These are phyloP conservation scores for Begonia peltatifolia DNA, from an alignment of 306 rosid genomes.

Conservation along the genomic window DNA sequence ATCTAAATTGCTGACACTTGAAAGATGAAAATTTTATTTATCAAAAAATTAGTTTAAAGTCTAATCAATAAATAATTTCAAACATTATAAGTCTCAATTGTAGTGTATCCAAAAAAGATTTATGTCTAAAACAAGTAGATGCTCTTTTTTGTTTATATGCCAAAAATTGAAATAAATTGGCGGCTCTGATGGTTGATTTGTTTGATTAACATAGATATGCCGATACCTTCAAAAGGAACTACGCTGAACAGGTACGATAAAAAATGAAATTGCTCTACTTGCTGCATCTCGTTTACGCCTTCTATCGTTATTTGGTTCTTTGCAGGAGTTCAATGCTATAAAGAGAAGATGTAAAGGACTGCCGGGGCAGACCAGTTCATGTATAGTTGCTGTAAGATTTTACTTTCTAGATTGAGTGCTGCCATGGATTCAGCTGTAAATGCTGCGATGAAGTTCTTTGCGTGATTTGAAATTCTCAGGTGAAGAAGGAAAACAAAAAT, in stretches of 20 bases:
- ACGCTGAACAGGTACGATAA: slow-evolving; percentile 48
- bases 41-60: too few species aligned
- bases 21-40: too few species aligned
- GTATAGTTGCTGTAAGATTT: slow-evolving; percentile 59
- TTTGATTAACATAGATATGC: slow-evolving; percentile 42
- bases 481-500: slow-evolving; percentile 54
- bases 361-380: slow-evolving; percentile 32
- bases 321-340: slow-evolving; percentile 53
- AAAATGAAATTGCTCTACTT: slow-evolving; percentile 1
- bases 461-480: slow-evolving; percentile 44
- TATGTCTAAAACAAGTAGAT: too few species aligned
- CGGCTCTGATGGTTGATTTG: slow-evolving; percentile 25
- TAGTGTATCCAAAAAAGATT: too few species aligned
- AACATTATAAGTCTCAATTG: too few species aligned
- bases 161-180: slow-evolving; percentile 11
- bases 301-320: slow-evolving; percentile 11
- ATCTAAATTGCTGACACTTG: too few species aligned
- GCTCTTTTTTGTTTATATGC: neutral
- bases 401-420: neutral
- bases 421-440: neutral
- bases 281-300: slow-evolving; percentile 3
- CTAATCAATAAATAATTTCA: too few species aligned
- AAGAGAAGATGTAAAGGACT: slow-evolving; percentile 37
- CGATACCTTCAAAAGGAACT: slow-evolving; percentile 43
- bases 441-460: neutral